Evolutionary conservation across 2,329 filamentous ascomycete genomes (phyloP), one percentile per base, ranked within the genome.

Genomic region (Beauveria caledonica): DNA sequence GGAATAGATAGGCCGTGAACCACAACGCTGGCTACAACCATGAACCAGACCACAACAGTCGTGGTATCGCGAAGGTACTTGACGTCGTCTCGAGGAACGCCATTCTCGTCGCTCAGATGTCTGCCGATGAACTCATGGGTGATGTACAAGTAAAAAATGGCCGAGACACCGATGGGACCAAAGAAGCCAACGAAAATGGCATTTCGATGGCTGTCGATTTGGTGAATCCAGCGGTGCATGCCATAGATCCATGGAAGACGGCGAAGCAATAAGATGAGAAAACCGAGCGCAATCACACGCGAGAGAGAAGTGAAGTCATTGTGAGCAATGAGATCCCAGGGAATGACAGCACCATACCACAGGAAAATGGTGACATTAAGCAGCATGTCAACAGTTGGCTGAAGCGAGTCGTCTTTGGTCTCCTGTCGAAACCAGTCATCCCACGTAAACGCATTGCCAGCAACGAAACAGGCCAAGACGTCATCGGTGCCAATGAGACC

Each of bases 351-450:
- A 3, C 92, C 92, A 67, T 89, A 93, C 92, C 91, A 97, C 73
- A 96, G 84, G 71, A 97, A 97, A 44, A 97, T 83, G 19, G 86
- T 80, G 3, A 95, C 84, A 69, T 97, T 97, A 61, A 97, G 86
- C 2, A 97, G 80, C 91, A 96, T 96, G 71, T 97, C 92, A 50
- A 97, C 89, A 0, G 92, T 96, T 0, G 92, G 92, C 70, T 97
- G 92, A n/a, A 97, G 81, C 2, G 89, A 92, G 68, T 97, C 93
- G 66, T 96, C 92, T 66, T 88, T 77, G 0, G 92, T 97, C 72
- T 95, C 89, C 1, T 93, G 77, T 0, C 92, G 87, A 73, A 96
- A 97, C 91, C 90, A 95, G 73, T 96, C 91, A 70, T 96, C 92
- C 86, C 90, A 93, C 0, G 90, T 96, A 66, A 97, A 96, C 1